phyloP scores from a whole-genome alignment of 1,139 yeast species.

The Debaryomycetaceae sp. region DNA sequence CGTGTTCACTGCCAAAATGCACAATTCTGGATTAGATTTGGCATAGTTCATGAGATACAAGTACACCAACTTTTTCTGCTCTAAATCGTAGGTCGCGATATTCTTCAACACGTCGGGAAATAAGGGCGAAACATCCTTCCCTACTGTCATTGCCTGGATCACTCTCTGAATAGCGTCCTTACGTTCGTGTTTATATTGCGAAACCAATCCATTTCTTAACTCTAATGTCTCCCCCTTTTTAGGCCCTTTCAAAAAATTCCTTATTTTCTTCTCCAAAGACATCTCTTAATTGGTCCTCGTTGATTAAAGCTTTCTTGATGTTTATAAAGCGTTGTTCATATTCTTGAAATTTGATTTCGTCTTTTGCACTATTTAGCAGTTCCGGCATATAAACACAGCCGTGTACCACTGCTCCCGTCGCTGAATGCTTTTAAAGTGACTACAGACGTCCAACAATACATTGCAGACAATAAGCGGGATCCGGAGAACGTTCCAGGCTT shows the following conservation, averaged over 20 bases:
- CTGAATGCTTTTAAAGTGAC: background rate
- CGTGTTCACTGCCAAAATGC: slow-evolving; percentile 94
- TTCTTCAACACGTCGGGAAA: slow-evolving; percentile 96
- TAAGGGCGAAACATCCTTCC: slow-evolving; percentile 93
- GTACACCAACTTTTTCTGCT: slow-evolving; percentile 94
- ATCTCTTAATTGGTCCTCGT: slow-evolving; percentile 10
- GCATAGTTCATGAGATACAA: slow-evolving; percentile 96
- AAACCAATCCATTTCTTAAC: slow-evolving; percentile 82
- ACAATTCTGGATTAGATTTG: slow-evolving; percentile 90
- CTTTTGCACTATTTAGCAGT: background rate
- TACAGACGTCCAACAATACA: too few species aligned
- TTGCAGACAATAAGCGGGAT: too few species aligned
- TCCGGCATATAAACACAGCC: background rate
- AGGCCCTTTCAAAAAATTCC: slow-evolving; percentile 45
- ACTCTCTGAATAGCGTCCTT: slow-evolving; percentile 97
- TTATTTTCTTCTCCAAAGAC: slow-evolving; percentile 45
- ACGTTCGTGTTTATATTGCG: slow-evolving; percentile 90
- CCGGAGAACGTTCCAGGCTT: too few species aligned
- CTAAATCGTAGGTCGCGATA: slow-evolving; percentile 94
- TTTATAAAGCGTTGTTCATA: background rate
- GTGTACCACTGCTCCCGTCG: background rate
- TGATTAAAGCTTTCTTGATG: background rate
- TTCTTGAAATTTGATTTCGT: background rate
- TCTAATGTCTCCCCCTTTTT: slow-evolving; percentile 79
- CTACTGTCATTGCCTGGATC: slow-evolving; percentile 97